These are phyloP conservation scores for Tylopilus subfusipes DNA, from an alignment of 768 basidiomycete species.

Conservation along the genomic window DNA sequence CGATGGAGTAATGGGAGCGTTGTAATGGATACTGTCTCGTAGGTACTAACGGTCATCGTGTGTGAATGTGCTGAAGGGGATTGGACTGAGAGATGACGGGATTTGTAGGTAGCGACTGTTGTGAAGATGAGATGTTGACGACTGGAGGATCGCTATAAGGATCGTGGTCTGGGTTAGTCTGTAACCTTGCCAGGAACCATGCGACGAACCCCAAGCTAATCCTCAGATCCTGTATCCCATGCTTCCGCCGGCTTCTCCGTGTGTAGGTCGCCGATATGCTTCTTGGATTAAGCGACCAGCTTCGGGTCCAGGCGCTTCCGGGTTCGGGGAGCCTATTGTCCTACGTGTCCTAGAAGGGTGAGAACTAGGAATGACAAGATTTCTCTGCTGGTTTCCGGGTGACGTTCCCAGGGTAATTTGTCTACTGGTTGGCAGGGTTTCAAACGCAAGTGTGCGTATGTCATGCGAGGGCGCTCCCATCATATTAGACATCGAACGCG, in stretches of 20 bases:
- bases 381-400: not conserved
- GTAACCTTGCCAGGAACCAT: slow-evolving; percentile 1
- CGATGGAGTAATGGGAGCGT: not conserved
- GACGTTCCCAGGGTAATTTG: not conserved
- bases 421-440: slow-evolving; percentile 1
- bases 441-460: slow-evolving; percentile 1
- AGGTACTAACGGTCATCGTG: not conserved
- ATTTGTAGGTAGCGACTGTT: not conserved
- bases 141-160: not conserved
- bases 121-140: slow-evolving; percentile 3
- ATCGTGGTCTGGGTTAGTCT: not conserved
- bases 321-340: not conserved
- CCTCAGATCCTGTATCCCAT: slow-evolving; percentile 14
- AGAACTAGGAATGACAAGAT: not conserved
- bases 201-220: slow-evolving; percentile 11
- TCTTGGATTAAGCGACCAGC: not conserved
- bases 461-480: not conserved
- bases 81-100: not conserved
- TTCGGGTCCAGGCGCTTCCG: slow-evolving; percentile 1
- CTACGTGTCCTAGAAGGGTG: slow-evolving; percentile 5
- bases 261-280: slow-evolving; percentile 6
- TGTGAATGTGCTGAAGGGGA: slow-evolving; percentile 9
- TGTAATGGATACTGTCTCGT: not conserved
- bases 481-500: slow-evolving; percentile 9
- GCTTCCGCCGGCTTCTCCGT: not conserved